Evolutionary conservation across 2,329 filamentous ascomycete genomes (phyloP).

Genomic region (Diaporthe longicolla): DNA sequence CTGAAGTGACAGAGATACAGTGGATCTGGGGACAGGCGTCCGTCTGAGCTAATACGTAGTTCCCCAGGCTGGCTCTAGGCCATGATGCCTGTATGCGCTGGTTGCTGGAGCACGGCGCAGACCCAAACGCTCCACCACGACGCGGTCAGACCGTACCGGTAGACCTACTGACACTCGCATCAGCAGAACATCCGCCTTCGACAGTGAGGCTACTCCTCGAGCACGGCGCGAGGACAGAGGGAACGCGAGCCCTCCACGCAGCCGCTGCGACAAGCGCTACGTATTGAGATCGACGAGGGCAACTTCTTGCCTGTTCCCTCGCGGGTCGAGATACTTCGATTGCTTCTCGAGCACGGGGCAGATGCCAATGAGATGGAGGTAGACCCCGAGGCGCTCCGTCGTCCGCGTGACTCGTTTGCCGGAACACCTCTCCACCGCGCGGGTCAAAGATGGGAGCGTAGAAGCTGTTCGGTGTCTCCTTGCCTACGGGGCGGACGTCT

Average conservation of each 20-base stretch:
- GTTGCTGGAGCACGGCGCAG: constrained; percentile 16
- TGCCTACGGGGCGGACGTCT: constrained; percentile 3
- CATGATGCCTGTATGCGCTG: not conserved
- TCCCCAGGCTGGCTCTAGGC: not conserved
- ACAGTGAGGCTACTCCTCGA: not conserved
- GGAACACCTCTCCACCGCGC: constrained; percentile 13
- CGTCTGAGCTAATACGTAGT: not conserved
- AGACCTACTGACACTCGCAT: not conserved
- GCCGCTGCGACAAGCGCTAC: constrained; percentile 14
- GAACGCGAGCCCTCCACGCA: constrained; percentile 7
- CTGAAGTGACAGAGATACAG: not conserved
- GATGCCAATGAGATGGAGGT: constrained; percentile 11
- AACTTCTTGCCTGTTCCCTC: constrained; percentile 1
- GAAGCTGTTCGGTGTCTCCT: constrained; percentile 1
- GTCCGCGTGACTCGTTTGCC: not conserved
- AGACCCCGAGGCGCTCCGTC: not conserved
- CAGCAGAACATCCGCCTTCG: not conserved
- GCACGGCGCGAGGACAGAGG: not conserved
- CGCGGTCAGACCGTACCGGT: not conserved
- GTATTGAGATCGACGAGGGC: not conserved
- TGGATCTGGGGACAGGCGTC: not conserved
- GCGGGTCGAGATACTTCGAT: not conserved
- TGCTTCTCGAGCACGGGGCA: constrained; percentile 10
- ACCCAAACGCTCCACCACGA: not conserved
- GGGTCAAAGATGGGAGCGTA: not conserved